Evolutionary conservation across 768 basidiomycete genomes (phyloP), one percentile per base, ranked within the genome.

Genomic region (Leccinum variicolor): DNA sequence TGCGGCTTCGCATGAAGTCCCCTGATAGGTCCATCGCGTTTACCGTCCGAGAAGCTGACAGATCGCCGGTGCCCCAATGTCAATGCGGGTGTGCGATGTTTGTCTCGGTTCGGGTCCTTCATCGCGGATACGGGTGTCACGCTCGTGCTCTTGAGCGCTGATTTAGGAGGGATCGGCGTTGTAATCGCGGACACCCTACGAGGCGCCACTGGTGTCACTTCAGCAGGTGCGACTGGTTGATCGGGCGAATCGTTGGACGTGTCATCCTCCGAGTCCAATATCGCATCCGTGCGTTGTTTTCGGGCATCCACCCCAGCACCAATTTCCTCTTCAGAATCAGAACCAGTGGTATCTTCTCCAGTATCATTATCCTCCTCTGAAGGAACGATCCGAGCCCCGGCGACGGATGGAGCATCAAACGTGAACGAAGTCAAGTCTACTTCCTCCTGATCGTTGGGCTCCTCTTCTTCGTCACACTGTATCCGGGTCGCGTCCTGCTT

Each of bases 41-140:
- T 89, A 6, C 97, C 97, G 69, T 99, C 97, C 25, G 94, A 97
- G 75, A 99, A 99, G 71, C 93, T 96, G 56, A 99, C 96, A 45
- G 90, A 93, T 39, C 93, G 81, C n/a, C 86, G 83, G 63, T 87
- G 84, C 13, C 74, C 73, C 15, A 73, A 62, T 53, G 67, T 74
- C 50, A 76, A 77, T 39, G 79, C 71, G n/a, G 86, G 88, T 17
- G 84, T 89, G 58, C 77, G 77, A 62, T 81, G 74, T 51, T 74
- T 75, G n/a, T 73, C 66, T 29, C 79, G 77, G 64, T 68, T 79
- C 21, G 78, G 70, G 64, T 81, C 79, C 65, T 83, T 85, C 71
- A 88, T 65, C 10, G 75, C 85, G 11, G 89, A 84, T 2, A 74
- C 64, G 4, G 87, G 87, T 17, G 86, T 87, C 43, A 69, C 74